Percentiles rank a stretch among this genome's conserved stretches.
Evolutionary conservation across 306 rosid genomes (phyloP).

Genomic region (Fragaria nilgerrensis): DNA sequence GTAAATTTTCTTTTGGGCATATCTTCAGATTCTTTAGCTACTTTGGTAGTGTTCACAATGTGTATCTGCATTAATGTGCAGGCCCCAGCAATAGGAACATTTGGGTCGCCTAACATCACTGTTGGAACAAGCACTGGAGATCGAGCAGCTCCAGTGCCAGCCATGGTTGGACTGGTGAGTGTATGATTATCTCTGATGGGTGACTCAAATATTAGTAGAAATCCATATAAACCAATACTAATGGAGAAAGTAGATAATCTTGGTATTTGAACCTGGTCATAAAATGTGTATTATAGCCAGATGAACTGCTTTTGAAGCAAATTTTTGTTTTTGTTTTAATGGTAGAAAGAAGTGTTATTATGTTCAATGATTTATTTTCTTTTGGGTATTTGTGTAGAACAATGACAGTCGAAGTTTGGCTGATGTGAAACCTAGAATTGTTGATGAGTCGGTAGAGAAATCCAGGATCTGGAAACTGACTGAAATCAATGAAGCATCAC

Average conservation of each 20-base stretch:
- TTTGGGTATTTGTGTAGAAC: slow-evolving; percentile 52
- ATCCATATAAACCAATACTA: neutral
- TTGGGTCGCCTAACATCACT: slow-evolving; percentile 58
- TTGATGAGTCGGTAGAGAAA: slow-evolving; percentile 76
- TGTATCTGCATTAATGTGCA: slow-evolving; percentile 37
- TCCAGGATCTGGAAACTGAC: slow-evolving; percentile 89
- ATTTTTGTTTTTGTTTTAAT: neutral
- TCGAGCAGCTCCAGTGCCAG: slow-evolving; percentile 66
- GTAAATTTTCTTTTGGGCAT: slow-evolving; percentile 37
- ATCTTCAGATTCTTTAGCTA: slow-evolving; percentile 8
- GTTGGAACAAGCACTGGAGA: slow-evolving; percentile 87
- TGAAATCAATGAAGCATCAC: slow-evolving; percentile 75
- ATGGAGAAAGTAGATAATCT: neutral
- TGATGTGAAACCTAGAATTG: slow-evolving; percentile 90
- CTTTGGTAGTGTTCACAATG: neutral
- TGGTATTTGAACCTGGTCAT: neutral
- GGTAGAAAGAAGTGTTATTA: neutral
- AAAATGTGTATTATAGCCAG: slow-evolving; percentile 14
- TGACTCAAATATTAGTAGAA: slow-evolving; percentile 6
- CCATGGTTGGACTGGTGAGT: slow-evolving; percentile 87
- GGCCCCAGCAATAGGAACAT: slow-evolving; percentile 61
- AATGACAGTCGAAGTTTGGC: slow-evolving; percentile 73
- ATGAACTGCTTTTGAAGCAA: slow-evolving; percentile 18
- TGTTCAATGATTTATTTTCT: slow-evolving; percentile 16
- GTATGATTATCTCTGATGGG: slow-evolving; percentile 11